Percentiles rank a stretch among this genome's conserved stretches.
phyloP scores from a whole-genome alignment of 169 alveolate species.

The Cryptosporidium viatorum region DNA sequence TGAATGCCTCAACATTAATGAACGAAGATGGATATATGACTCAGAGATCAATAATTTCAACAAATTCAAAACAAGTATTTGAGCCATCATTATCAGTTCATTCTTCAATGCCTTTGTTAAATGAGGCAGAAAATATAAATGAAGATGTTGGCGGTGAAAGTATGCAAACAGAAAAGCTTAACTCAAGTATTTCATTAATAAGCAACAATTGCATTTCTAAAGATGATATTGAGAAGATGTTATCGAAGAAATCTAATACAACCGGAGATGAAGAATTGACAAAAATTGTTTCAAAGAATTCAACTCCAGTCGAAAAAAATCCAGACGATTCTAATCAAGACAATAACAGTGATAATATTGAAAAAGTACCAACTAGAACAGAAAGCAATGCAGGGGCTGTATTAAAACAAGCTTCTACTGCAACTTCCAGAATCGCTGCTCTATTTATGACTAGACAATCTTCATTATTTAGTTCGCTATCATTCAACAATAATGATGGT shows the following conservation, averaged over 20 bases:
- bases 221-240: not conserved
- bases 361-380: constrained; percentile 36
- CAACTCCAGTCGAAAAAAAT: not conserved
- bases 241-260: constrained; percentile 9
- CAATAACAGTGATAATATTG: not conserved
- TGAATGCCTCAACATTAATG: constrained; percentile 34
- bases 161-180: not conserved
- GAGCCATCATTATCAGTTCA: constrained; percentile 61
- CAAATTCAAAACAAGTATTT: constrained; percentile 21
- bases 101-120: constrained; percentile 30
- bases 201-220: not conserved
- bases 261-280: not conserved
- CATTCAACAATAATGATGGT: constrained; percentile 35
- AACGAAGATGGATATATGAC: constrained; percentile 64
- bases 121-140: constrained; percentile 5
- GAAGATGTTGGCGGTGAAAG: not conserved
- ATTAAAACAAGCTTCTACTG: constrained; percentile 65
- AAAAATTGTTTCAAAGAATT: not conserved
- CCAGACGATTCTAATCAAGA: not conserved
- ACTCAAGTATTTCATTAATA: not conserved
- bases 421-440: constrained; percentile 64
- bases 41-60: constrained; percentile 49
- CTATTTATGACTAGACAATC: constrained; percentile 62
- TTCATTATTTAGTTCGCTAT: constrained; percentile 35
- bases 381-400: constrained; percentile 59